Percentiles rank a stretch among this genome's conserved stretches.
Conservation (phyloP, 1,284 basidiomycete species). For the Neotropicomus parvogracilis region DNA sequence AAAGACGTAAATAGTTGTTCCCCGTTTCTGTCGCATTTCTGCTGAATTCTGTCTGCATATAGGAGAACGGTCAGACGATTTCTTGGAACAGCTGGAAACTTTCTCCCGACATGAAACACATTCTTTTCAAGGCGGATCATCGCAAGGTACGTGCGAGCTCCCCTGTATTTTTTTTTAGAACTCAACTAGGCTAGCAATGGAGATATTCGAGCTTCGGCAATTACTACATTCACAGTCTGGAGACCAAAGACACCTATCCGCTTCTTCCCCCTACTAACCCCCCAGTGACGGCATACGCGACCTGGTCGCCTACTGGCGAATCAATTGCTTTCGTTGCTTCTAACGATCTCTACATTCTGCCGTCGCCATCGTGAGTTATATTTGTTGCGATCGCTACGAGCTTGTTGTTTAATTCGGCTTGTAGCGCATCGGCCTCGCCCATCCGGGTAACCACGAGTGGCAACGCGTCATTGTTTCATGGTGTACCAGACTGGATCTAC, state of each 20-base stretch:
- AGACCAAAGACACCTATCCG: constrained; percentile 60
- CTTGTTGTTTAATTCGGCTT: constrained; percentile 6
- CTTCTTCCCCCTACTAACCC: constrained; percentile 63
- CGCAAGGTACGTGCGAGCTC: constrained; percentile 51
- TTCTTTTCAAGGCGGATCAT: constrained; percentile 74
- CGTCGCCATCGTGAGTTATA: constrained; percentile 51
- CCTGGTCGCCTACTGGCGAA: constrained; percentile 82
- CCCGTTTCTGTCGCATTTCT: not conserved
- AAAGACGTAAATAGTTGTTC: constrained; percentile 50
- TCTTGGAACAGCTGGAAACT: constrained; percentile 67
- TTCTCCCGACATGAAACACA: constrained; percentile 83
- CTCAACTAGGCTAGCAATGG: constrained; percentile 68
- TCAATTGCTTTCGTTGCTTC: constrained; percentile 78
- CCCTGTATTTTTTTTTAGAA: not conserved
- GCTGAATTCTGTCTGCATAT: constrained; percentile 6
- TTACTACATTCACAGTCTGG: constrained; percentile 78
- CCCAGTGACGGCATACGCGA: constrained; percentile 71
- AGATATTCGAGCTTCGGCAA: constrained; percentile 85
- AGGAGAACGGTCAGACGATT: constrained; percentile 60
- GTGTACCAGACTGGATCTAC: constrained; percentile 96
- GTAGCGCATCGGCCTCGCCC: constrained; percentile 42
- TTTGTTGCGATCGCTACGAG: not conserved
- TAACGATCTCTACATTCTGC: constrained; percentile 83
- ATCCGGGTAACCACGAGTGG: constrained; percentile 83
- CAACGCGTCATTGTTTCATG: constrained; percentile 84